Percentiles rank a stretch among this genome's conserved stretches.
Conservation (phyloP, 805 yeast genomes). For the Saturnispora dispora region DNA sequence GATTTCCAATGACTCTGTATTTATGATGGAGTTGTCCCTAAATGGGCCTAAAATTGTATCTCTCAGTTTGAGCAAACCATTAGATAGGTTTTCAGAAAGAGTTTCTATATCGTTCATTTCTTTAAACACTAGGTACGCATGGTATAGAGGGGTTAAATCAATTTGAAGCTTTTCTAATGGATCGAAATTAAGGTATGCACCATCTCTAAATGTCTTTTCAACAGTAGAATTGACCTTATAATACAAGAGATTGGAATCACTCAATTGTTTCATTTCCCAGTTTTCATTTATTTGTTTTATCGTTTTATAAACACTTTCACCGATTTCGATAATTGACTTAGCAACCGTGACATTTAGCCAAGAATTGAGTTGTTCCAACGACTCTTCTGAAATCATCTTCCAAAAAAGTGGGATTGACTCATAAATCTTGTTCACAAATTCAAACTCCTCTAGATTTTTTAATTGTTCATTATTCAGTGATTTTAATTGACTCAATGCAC, state of each 20-base stretch:
- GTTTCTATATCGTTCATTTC: conserved; percentile 58
- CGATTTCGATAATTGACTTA: conserved; percentile 49
- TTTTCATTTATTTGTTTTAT: conserved; percentile 46
- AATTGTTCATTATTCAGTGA: conserved; percentile 61
- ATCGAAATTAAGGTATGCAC: conserved; percentile 32
- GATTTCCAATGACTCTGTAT: conserved; percentile 39
- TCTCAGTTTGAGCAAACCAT: conserved; percentile 63
- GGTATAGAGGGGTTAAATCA: conserved; percentile 67
- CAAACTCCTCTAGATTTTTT: conserved; percentile 55
- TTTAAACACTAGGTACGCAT: conserved; percentile 72
- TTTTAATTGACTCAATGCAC: conserved; percentile 76
- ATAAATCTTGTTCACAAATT: conserved; percentile 65
- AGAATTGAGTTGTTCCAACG: conserved; percentile 54
- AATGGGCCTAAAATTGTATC: conserved; percentile 60
- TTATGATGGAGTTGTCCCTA: conserved; percentile 30
- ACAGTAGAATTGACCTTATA: conserved; percentile 81
- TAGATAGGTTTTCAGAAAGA: conserved; percentile 53
- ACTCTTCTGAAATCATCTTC: conserved; percentile 63
- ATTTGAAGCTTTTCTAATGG: conserved; percentile 44
- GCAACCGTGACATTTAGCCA: conserved; percentile 58
- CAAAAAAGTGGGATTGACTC: conserved; percentile 71
- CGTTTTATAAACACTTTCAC: conserved; percentile 46
- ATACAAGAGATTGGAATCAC: conserved; percentile 36
- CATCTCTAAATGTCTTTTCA: conserved; percentile 64
- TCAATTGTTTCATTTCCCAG: conserved; percentile 45